Evolutionary conservation across 2,329 filamentous ascomycete species (phyloP).

Genomic region (Sporothrix humicola): DNA sequence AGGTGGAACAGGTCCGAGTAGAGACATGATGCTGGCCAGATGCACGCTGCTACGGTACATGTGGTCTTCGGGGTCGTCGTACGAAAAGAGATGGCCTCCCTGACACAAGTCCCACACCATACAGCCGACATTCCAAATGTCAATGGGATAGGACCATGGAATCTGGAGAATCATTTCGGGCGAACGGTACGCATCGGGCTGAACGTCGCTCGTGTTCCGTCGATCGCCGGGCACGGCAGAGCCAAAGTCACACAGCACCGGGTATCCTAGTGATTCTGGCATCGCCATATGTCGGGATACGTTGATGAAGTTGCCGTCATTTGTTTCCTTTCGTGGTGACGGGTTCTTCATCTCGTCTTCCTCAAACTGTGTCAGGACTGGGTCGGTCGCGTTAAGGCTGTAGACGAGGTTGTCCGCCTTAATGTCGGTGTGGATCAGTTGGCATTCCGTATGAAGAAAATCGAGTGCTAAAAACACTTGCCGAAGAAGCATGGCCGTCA

Average conservation of each 20-base stretch:
- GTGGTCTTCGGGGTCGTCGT: too few relatives aligned
- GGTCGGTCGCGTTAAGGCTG: background rate
- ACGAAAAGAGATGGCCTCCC: too few relatives aligned
- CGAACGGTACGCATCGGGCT: conserved; percentile 2
- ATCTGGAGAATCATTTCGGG: background rate
- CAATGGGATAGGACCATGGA: background rate
- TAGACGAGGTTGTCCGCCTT: conserved; percentile 5
- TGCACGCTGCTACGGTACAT: too few relatives aligned
- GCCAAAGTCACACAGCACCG: background rate
- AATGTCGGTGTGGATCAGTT: background rate
- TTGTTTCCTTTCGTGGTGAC: background rate
- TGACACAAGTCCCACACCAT: background rate
- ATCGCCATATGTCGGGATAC: background rate
- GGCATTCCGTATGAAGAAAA: background rate
- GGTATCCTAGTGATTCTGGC: background rate
- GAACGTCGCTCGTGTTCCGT: background rate
- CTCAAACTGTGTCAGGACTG: background rate
- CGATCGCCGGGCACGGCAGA: background rate
- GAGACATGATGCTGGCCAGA: too few relatives aligned
- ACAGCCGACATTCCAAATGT: background rate
- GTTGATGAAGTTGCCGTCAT: background rate
- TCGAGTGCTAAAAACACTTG: background rate
- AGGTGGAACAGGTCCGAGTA: too few relatives aligned
- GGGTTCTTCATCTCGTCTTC: background rate
- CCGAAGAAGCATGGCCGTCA: too few relatives aligned